Conservation (phyloP, 2,329 filamentous ascomycete species). For the Pestalotiopsis fici region DNA sequence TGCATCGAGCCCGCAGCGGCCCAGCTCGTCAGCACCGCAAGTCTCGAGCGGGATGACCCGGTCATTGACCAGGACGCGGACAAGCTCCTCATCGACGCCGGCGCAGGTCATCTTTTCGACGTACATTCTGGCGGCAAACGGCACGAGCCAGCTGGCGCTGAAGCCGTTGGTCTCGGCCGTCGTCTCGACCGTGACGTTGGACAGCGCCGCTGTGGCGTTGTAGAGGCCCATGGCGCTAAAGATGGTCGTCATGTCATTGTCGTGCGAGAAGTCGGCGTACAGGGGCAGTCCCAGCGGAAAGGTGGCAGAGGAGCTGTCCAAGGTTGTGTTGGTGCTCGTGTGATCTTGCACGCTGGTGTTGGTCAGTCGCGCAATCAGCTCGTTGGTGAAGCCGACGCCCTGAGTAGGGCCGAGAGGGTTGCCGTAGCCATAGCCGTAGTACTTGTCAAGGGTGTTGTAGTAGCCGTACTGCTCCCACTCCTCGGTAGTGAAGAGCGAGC, state of each 20-base stretch:
- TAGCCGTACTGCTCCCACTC: slow-evolving; percentile 85
- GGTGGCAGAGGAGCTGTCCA: slow-evolving; percentile 65
- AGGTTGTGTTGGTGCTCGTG: slow-evolving; percentile 76
- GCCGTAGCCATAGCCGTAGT: slow-evolving; percentile 77
- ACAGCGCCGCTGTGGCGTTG: slow-evolving; percentile 59
- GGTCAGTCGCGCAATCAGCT: slow-evolving; percentile 81
- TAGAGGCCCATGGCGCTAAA: slow-evolving; percentile 79
- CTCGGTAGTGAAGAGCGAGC: slow-evolving; percentile 67
- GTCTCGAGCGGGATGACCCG: slow-evolving; percentile 71
- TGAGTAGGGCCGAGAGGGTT: slow-evolving; percentile 80
- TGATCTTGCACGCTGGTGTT: slow-evolving; percentile 66
- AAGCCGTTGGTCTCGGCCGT: slow-evolving; percentile 64
- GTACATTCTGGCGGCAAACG: slow-evolving; percentile 79
- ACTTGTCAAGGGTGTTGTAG: slow-evolving; percentile 77
- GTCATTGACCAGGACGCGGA: slow-evolving; percentile 82
- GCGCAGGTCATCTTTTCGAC: slow-evolving; percentile 83
- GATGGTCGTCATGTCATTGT: slow-evolving; percentile 81
- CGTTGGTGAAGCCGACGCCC: slow-evolving; percentile 84
- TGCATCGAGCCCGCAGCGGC: slow-evolving; percentile 67
- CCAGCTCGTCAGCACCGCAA: slow-evolving; percentile 70
- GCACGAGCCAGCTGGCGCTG: slow-evolving; percentile 75
- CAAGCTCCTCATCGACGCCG: slow-evolving; percentile 60
- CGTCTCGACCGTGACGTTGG: slow-evolving; percentile 49
- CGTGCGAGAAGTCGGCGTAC: slow-evolving; percentile 90
- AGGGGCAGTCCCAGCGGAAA: slow-evolving; percentile 72